A percentile compares a stretch with the other conserved stretches of the same genome.
These are phyloP conservation scores for Microbotryum lychnidis-dioicae DNA, from an alignment of 1,284 basidiomycete genomes.

Conservation along the genomic window DNA sequence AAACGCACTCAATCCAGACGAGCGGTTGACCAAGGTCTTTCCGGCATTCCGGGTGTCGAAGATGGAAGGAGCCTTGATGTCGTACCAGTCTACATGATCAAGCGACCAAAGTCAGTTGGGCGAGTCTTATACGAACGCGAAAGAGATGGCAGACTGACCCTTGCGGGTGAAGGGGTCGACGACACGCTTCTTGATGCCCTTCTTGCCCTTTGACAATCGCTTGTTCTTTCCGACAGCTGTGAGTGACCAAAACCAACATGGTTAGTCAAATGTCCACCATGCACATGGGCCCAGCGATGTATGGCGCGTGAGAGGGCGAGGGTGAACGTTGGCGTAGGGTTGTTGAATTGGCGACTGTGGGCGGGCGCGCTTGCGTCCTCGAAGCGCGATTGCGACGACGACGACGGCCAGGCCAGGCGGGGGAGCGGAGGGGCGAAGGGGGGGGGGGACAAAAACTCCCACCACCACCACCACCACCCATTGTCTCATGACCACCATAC, in stretches of 20 bases:
- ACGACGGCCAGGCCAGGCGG: too few relatives aligned
- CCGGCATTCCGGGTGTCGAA: conserved; percentile 96
- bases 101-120: not conserved
- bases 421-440: too few relatives aligned
- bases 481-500: too few relatives aligned
- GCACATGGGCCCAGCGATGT: too few relatives aligned
- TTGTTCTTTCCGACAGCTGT: conserved; percentile 68
- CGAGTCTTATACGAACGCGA: not conserved
- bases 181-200: conserved; percentile 95
- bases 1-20: conserved; percentile 87
- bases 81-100: conserved; percentile 81
- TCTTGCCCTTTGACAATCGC: conserved; percentile 98
- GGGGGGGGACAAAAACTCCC: too few relatives aligned
- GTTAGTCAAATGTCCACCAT: not conserved
- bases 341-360: too few relatives aligned
- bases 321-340: too few relatives aligned
- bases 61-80: conserved; percentile 96
- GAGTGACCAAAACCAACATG: not conserved
- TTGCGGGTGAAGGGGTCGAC: conserved; percentile 99
- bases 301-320: too few relatives aligned
- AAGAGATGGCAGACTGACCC: conserved; percentile 45
- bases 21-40: conserved; percentile 98
- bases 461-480: too few relatives aligned
- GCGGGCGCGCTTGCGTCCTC: too few relatives aligned
- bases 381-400: too few relatives aligned